phyloP scores from a whole-genome alignment of 768 basidiomycete species.

The Lyophyllum shimeji region DNA sequence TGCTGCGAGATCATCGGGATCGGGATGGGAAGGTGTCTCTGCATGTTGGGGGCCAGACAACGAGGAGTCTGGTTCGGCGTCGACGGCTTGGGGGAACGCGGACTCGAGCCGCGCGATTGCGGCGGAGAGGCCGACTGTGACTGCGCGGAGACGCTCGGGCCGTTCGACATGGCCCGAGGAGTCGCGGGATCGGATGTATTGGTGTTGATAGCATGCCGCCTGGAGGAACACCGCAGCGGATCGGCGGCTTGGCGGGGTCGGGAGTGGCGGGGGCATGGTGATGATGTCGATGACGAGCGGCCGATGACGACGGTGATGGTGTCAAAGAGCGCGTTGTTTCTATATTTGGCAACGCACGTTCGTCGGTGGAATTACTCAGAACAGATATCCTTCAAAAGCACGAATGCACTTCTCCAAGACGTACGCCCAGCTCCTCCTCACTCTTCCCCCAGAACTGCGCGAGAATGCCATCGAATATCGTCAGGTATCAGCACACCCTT shows the following conservation, averaged over 20 bases:
- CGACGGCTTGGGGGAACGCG: background rate
- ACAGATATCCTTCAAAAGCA: too few species aligned
- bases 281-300: too few species aligned
- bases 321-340: too few species aligned
- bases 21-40: background rate
- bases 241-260: background rate
- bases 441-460: conserved; percentile 74
- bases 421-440: conserved; percentile 58
- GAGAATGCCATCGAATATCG: conserved; percentile 84
- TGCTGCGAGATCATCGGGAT: conserved; percentile 41
- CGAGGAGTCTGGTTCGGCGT: background rate
- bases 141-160: conserved; percentile 84
- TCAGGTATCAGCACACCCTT: conserved; percentile 43
- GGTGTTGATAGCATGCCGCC: conserved; percentile 46
- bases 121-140: conserved; percentile 79
- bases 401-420: conserved; percentile 81
- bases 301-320: too few species aligned
- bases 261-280: too few species aligned
- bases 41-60: background rate
- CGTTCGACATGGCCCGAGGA: conserved; percentile 70
- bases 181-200: conserved; percentile 76
- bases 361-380: conserved; percentile 8
- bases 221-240: conserved; percentile 53
- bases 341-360: conserved; percentile 10
- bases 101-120: conserved; percentile 73